Evolutionary conservation across 2,329 filamentous ascomycete species (phyloP), one percentile per base, ranked within the genome.

Genomic region (Colletotrichum trifolii): DNA sequence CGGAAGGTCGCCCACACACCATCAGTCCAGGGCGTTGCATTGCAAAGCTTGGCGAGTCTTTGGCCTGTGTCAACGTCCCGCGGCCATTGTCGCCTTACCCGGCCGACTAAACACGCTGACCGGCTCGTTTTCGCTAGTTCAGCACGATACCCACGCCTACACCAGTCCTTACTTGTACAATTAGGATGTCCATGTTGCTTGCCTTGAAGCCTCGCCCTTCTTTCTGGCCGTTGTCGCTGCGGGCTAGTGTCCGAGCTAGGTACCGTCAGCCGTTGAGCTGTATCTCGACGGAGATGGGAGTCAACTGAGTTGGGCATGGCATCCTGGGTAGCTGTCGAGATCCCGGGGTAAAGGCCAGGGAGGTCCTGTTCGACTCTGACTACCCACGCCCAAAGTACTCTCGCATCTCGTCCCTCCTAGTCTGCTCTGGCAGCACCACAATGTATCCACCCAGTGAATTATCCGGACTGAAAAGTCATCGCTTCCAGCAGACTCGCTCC

Each of bases 271-370:
- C 35, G 54, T 45, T 42, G 33, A 48, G 49, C 54, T 40, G 49
- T 36, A n/a, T 40, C 36, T 52, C 34, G 48, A 46, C 13, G 59
- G 9, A 38, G 50, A 48, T n/a, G 62, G 57, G 13, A 54, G 52
- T 12, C 57, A 65, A 42, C 46, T 52, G 46, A 39, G 42, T 52
- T 62, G 35, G 52, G 42, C 62, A 56, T 65, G 62, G 62, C 38
- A 62, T 56, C 58, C 63, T 25, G 33, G 63, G 33, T 33, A 43
- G 43, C 39, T 39, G 46, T 50, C 48, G 34, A 62, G 53, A 63
- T 66, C 53, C 59, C 58, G 63, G 63, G 63, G 63, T 56, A 66
- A 57, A 49, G 52, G 40, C 54, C 40, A 52, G 36, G 57, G 46
- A 56, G 46, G 25, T 48, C 39, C 43, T 43, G 55, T 35, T 59